phyloP scores from a whole-genome alignment of 257 asterid species.

The Ophiorrhiza pumila region DNA sequence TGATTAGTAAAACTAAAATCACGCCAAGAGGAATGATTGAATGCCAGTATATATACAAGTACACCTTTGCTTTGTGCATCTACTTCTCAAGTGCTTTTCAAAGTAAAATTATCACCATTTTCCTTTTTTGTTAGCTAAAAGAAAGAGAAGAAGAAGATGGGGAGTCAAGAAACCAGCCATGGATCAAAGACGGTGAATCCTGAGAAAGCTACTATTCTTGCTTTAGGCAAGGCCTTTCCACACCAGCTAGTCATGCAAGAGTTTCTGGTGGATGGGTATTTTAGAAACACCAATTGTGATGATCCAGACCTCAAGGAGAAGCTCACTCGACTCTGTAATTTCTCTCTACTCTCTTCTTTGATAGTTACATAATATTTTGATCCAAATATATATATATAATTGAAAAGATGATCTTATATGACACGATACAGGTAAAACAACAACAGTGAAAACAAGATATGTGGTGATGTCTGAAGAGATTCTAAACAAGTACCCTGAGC shows the following conservation, averaged over 20 bases:
- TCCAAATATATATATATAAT: too few species aligned
- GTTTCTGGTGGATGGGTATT: constrained; percentile 81
- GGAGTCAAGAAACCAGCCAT: constrained; percentile 28
- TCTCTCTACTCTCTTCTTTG: not conserved
- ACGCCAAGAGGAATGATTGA: not conserved
- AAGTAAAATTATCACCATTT: not conserved
- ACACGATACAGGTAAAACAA: constrained; percentile 65
- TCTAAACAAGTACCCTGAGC: constrained; percentile 76
- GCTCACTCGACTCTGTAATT: constrained; percentile 79
- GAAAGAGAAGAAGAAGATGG: constrained; percentile 24
- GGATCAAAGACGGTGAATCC: constrained; percentile 21
- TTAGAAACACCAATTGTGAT: constrained; percentile 72
- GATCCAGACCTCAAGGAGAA: constrained; percentile 77
- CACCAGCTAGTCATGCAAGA: constrained; percentile 96
- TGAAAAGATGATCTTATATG: too few species aligned
- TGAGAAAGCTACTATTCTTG: constrained; percentile 61
- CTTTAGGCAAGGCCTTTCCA: constrained; percentile 92
- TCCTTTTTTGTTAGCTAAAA: too few species aligned
- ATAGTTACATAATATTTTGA: not conserved
- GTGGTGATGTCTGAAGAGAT: constrained; percentile 98
- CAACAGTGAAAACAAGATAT: constrained; percentile 90
- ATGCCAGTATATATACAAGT: constrained; percentile 25
- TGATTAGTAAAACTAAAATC: constrained; percentile 15
- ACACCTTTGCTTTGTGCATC: not conserved
- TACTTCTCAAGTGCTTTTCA: not conserved